Percentiles rank a stretch among this genome's conserved stretches.
phyloP scores from a whole-genome alignment of 129 eudicot genomes.

The Tanacetum coccineum region DNA sequence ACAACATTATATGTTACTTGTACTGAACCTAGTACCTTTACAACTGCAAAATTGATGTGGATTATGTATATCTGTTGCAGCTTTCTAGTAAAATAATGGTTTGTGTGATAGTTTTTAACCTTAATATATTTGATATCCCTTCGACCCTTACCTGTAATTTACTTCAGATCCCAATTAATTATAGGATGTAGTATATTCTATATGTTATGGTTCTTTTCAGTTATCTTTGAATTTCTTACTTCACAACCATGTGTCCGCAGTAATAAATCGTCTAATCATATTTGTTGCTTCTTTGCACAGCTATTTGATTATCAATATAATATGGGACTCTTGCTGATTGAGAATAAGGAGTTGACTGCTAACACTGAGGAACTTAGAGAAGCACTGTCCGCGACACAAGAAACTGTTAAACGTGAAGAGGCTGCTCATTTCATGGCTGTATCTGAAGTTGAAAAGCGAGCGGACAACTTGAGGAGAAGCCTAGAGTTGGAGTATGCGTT shows the following conservation, averaged over 20 bases:
- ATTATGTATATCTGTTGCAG: no score
- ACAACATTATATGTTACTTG: no score
- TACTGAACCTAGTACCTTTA: no score
- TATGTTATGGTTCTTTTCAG: neutral
- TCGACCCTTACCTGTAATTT: no score
- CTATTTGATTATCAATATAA: slow-evolving; percentile 85
- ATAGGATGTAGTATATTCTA: no score
- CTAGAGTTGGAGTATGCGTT: slow-evolving; percentile 58
- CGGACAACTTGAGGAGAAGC: slow-evolving; percentile 60
- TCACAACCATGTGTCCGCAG: neutral
- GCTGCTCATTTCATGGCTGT: slow-evolving; percentile 71
- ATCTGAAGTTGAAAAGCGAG: slow-evolving; percentile 74
- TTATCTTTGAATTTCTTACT: neutral
- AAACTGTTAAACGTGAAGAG: slow-evolving; percentile 74
- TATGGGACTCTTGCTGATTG: slow-evolving; percentile 89
- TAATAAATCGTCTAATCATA: neutral
- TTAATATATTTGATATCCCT: no score
- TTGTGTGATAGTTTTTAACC: no score
- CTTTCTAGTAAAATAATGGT: no score
- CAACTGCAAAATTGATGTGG: no score
- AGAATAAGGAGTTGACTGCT: slow-evolving; percentile 66
- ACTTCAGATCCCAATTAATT: no score
- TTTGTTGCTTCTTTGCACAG: slow-evolving; percentile 32
- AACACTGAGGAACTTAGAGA: slow-evolving; percentile 58
- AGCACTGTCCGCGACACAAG: slow-evolving; percentile 55